These are phyloP conservation scores for Didymella lethalis DNA, from an alignment of 2,329 filamentous ascomycete genomes.

Conservation along the genomic window DNA sequence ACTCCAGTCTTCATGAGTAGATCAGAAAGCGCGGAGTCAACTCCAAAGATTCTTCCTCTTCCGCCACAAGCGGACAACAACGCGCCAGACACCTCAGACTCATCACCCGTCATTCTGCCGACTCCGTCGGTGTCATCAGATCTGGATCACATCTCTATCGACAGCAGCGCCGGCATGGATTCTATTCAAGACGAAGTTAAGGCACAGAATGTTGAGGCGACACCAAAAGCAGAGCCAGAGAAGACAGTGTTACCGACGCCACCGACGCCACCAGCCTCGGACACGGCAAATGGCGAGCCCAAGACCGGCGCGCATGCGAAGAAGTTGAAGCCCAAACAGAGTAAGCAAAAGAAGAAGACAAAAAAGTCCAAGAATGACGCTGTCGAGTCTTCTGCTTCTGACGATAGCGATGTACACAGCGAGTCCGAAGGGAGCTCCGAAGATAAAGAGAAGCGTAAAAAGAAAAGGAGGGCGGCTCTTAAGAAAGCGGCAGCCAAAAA, in stretches of 20 bases:
- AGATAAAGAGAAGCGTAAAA: slow-evolving; percentile 35
- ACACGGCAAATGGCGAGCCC: slow-evolving; percentile 10
- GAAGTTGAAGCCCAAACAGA: slow-evolving; percentile 1
- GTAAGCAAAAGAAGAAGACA: slow-evolving; percentile 26
- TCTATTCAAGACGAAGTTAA: slow-evolving; percentile 25
- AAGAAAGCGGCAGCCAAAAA: slow-evolving; percentile 27
- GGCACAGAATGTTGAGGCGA: slow-evolving; percentile 15
- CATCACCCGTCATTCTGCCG: slow-evolving; percentile 36
- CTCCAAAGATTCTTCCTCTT: slow-evolving; percentile 19
- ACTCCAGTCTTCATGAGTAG: slow-evolving; percentile 25
- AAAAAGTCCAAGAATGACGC: slow-evolving; percentile 30
- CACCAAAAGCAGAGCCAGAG: background rate
- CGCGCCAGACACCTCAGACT: slow-evolving; percentile 33
- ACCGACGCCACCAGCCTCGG: background rate
- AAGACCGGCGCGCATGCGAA: slow-evolving; percentile 2
- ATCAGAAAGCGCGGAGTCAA: slow-evolving; percentile 22
- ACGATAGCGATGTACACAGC: slow-evolving; percentile 35
- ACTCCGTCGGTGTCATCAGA: slow-evolving; percentile 38
- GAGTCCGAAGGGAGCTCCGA: slow-evolving; percentile 33
- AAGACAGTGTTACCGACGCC: background rate
- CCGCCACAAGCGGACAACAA: slow-evolving; percentile 20
- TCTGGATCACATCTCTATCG: slow-evolving; percentile 27
- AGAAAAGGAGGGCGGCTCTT: slow-evolving; percentile 21
- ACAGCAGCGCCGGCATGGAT: slow-evolving; percentile 25
- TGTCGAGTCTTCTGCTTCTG: slow-evolving; percentile 32